Evolutionary conservation across 2,329 filamentous ascomycete genomes (phyloP), one percentile per base, ranked within the genome.

Genomic region (Mycosphaerelloides madeirae): DNA sequence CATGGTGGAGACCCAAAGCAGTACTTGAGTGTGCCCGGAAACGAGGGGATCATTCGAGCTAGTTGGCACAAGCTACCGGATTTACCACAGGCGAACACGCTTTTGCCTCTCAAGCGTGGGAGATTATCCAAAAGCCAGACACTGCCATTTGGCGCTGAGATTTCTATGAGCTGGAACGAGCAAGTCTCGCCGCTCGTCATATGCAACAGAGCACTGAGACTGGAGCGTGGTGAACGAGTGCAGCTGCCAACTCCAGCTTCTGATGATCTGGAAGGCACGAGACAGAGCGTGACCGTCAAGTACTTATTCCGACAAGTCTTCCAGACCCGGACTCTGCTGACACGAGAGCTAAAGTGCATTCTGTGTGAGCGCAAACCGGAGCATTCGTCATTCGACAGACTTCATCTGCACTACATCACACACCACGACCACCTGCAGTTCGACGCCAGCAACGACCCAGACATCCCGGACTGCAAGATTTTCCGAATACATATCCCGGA

Each of bases 401-500:
- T 72, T 3, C 55, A 61, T 11, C 55, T 65, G 40, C 69, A 72
- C 41, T 59, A 54, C 37, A 20, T 60, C 5, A 43, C 52, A 13
- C 56, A 55, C 45, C 68, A 71, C 41, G 61, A 66, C 15, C 55
- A 65, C 25, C 64, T 68, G 42, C 50, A 50, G 6, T 64, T 62
- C 34, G 50, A 59, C 8, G 29, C 33, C 33, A 19, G 16, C 15
- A 35, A 15, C 33, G 33, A 35, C 6, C 14, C 13, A 19, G 11
- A 14, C 33, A 15, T 6, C 15, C 14, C 11, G 19, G 33, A 19
- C 33, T 18, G 14, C 11, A 16, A 15, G 19, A 19, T 12, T 12
- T 31, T 56, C 18, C 38, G 39, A 13, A 48, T 57, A 15, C 12
- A 8, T 35, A 18, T 18, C 6, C 16, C 16, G 15, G 33, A 35